These are phyloP conservation scores for Stachybotrys elegans DNA, from an alignment of 2,329 filamentous ascomycete species.

Conservation along the genomic window DNA sequence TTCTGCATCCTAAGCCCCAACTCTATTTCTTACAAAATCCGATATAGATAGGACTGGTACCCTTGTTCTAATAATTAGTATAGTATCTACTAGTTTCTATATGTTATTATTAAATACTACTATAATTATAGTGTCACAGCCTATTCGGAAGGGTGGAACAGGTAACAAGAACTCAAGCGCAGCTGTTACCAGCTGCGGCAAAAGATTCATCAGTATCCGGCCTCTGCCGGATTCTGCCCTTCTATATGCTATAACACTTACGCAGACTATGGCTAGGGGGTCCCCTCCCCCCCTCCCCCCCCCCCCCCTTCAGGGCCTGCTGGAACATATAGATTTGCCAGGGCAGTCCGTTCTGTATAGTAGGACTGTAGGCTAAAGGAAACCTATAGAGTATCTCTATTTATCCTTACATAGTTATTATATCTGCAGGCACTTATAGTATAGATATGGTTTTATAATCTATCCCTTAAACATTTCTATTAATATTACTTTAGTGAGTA, in stretches of 20 bases:
- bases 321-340: background rate
- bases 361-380: constrained; percentile 2
- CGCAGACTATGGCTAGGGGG: too few species aligned
- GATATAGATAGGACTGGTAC: background rate
- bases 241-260: too few species aligned
- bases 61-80: constrained; percentile 3
- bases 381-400: background rate
- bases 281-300: too few species aligned
- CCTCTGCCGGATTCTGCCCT: too few species aligned
- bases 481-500: background rate
- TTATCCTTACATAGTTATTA: background rate
- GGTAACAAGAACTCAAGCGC: too few species aligned
- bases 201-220: too few species aligned
- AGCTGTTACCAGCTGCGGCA: too few species aligned
- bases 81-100: background rate
- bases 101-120: background rate
- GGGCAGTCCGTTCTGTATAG: constrained; percentile 4
- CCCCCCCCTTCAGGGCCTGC: too few species aligned
- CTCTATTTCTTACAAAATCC: background rate
- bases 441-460: background rate
- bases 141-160: too few species aligned
- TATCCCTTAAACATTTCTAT: background rate
- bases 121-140: too few species aligned
- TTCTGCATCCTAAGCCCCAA: background rate
- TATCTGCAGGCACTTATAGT: background rate